phyloP scores from a whole-genome alignment of 2,329 filamentous ascomycete genomes.

The Penicillium paneum region DNA sequence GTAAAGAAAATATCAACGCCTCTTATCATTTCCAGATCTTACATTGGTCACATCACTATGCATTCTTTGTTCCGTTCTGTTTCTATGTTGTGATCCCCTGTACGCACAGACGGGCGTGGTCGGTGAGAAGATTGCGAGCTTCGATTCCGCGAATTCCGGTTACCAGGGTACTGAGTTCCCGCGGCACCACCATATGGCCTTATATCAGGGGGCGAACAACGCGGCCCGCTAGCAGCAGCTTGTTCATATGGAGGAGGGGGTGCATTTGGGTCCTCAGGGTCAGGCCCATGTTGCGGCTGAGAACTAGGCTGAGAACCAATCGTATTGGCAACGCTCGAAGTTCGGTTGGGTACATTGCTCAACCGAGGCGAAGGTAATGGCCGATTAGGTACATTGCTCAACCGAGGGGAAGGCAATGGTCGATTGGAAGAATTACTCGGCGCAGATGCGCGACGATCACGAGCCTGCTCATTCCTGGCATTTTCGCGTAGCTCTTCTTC shows the following conservation, averaged over 20 bases:
- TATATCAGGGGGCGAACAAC: slow-evolving; percentile 51
- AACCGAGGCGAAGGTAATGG: slow-evolving; percentile 11
- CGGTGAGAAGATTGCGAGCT: slow-evolving; percentile 2
- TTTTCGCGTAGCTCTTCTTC: slow-evolving; percentile 78
- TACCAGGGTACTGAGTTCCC: slow-evolving; percentile 21
- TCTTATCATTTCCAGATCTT: not conserved
- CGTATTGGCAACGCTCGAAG: slow-evolving; percentile 23
- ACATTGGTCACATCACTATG: slow-evolving; percentile 39
- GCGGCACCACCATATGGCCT: slow-evolving; percentile 35
- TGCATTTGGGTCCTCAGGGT: slow-evolving; percentile 46
- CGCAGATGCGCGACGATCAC: slow-evolving; percentile 19
- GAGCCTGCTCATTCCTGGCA: slow-evolving; percentile 39
- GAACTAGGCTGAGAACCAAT: slow-evolving; percentile 10
- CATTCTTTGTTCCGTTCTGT: slow-evolving; percentile 43
- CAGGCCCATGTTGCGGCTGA: slow-evolving; percentile 18
- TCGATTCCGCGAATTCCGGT: slow-evolving; percentile 11
- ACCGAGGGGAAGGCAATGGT: slow-evolving; percentile 9
- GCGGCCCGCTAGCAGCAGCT: slow-evolving; percentile 55
- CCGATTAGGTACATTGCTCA: slow-evolving; percentile 15
- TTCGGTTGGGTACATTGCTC: slow-evolving; percentile 14
- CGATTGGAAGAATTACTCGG: slow-evolving; percentile 17
- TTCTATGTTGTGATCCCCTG: slow-evolving; percentile 13
- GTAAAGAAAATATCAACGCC: not conserved
- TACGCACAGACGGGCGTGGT: not conserved
- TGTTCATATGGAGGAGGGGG: slow-evolving; percentile 67